A percentile compares a stretch with the other conserved stretches of the same genome.
Conservation (phyloP, 306 rosid genomes). For the Vigna angularis region DNA sequence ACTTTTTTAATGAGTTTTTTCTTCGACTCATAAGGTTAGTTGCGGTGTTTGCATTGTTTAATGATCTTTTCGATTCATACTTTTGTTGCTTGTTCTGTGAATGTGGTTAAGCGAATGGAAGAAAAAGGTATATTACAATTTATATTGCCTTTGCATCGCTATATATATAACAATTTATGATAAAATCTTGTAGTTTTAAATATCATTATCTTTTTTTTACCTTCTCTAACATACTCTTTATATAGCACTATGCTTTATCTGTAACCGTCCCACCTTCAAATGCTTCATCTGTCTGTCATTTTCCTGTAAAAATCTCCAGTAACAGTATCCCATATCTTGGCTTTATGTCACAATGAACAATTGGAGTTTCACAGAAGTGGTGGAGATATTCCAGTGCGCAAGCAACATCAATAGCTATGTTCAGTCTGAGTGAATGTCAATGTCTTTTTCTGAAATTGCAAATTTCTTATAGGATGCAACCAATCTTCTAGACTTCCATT, state of each 20-base stretch:
- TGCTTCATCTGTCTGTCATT: conserved; percentile 50
- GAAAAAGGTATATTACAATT: too few species aligned
- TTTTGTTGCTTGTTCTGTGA: too few species aligned
- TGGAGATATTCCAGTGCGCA: conserved; percentile 46
- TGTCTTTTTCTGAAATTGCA: conserved; percentile 4
- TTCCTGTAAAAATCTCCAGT: conserved; percentile 52
- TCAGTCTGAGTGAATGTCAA: conserved; percentile 35
- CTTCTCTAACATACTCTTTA: not conserved
- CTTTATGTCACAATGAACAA: conserved; percentile 52
- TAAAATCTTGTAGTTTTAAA: not conserved
- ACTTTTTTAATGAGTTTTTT: too few species aligned
- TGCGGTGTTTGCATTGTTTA: too few species aligned
- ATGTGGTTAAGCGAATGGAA: too few species aligned
- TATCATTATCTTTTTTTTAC: not conserved
- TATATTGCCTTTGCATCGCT: not conserved
- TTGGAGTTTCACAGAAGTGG: conserved; percentile 38
- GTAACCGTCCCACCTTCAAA: conserved; percentile 46
- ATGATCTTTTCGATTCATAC: too few species aligned
- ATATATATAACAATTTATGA: not conserved
- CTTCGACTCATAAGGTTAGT: too few species aligned
- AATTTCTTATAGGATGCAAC: conserved; percentile 34
- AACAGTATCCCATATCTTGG: conserved; percentile 50
- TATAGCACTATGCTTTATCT: not conserved
- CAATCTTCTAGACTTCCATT: conserved; percentile 48
- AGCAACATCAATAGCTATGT: conserved; percentile 46